Base-by-base conservation (phyloP, 768 basidiomycete genomes). In the Podaxis sp. region DNA sequence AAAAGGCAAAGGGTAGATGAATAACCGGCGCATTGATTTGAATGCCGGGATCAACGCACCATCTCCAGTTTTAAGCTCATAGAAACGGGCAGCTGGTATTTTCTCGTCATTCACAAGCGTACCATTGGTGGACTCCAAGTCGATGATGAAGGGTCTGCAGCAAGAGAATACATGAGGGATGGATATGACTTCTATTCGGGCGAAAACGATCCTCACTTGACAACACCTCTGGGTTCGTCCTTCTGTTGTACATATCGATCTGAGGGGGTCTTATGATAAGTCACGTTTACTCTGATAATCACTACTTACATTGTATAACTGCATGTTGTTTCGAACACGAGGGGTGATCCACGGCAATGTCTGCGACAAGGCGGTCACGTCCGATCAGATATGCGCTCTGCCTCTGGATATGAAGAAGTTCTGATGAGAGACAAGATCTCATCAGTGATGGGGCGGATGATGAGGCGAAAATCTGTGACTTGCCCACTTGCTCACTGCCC, bases 261-360 rank as follows among this genome's bases (percentile, higher is more conserved):
- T 93, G 66, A 29, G 59, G 60, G 60, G 63, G 37, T 47, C 49
- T 19, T 41, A 55, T 64, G 29, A 56, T 66, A 61, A 47, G 56
- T 24, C 40, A 63, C 60, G 46, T 36, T 40, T 46, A 40, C 25
- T 11, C 47, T n/a, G 55, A 51, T 51, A 38, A 55, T 50, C 59
- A 22, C 29, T 43, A 73, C 87, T 27, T 70, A 90, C 91, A 94
- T 76, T 99, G 97, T 36, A 99, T 90, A 2, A 89, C 97, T 15
- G 97, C 95, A 71, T 99, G 97, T 71, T 99, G 97, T 71, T 99
- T 99, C 0, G 97, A 98, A 66, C 94, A 94, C 5, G 96, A 98
- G 2, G 96, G 96, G 71, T 99, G 97, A 63, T 97, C 94, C 46
- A 98, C 78, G 15, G 90, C 82, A 65, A 99, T 94, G 67, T 92